Evolutionary conservation across 768 basidiomycete genomes (phyloP).

Genomic region (Leccinum obscurum): DNA sequence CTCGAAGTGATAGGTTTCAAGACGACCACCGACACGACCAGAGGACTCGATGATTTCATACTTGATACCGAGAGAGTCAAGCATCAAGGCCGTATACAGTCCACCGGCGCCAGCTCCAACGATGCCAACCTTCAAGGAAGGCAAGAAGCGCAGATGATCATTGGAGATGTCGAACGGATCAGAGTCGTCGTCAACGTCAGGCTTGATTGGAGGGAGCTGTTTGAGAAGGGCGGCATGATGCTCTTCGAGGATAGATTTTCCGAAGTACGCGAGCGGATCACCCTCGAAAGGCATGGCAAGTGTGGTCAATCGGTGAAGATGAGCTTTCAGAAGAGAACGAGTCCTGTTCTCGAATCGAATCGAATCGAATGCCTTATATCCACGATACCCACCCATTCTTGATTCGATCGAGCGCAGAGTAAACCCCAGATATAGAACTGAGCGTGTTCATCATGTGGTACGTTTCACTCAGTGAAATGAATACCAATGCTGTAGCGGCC

Average conservation of each 20-base stretch:
- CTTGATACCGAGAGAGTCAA: conserved; percentile 40
- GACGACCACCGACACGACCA: conserved; percentile 43
- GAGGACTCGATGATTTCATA: conserved; percentile 50
- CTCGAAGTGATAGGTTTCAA: conserved; percentile 44
- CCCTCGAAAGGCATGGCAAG: conserved; percentile 13
- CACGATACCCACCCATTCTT: not conserved
- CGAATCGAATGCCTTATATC: not conserved
- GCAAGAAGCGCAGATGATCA: not conserved
- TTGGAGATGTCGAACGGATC: conserved; percentile 3
- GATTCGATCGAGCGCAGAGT: not conserved
- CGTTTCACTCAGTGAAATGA: too few species aligned
- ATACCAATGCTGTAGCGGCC: too few species aligned
- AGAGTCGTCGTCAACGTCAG: not conserved
- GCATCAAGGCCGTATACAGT: conserved; percentile 45
- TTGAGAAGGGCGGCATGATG: conserved; percentile 9
- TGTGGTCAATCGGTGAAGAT: not conserved
- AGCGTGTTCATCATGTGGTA: not conserved
- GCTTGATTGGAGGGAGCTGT: not conserved
- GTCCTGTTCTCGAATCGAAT: not conserved
- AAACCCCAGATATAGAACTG: not conserved
- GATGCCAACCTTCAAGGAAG: conserved; percentile 17
- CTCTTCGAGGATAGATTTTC: conserved; percentile 17
- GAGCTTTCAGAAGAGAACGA: not conserved
- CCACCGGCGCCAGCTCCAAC: conserved; percentile 30
- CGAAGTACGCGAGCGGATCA: conserved; percentile 19